Evolutionary conservation across 2,329 filamentous ascomycete genomes (phyloP).

Genomic region (Alternaria longipes): DNA sequence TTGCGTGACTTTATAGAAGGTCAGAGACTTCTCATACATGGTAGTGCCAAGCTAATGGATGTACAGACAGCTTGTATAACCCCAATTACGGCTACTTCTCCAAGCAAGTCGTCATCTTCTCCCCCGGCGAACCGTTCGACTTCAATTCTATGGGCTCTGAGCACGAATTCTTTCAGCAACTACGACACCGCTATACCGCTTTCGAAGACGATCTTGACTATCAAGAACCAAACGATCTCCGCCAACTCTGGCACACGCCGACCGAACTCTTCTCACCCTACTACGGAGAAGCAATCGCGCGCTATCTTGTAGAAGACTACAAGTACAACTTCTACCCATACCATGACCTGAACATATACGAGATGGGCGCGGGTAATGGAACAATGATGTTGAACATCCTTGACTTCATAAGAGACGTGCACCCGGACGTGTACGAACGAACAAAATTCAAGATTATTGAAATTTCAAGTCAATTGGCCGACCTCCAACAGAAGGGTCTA

Average conservation of each 20-base stretch:
- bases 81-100: conserved; percentile 95
- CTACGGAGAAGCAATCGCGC: conserved; percentile 96
- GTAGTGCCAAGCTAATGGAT: background rate
- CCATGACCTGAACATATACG: conserved; percentile 96
- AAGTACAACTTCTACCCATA: conserved; percentile 93
- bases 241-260: conserved; percentile 97
- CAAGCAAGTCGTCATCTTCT: conserved; percentile 96
- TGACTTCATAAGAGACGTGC: conserved; percentile 89
- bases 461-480: conserved; percentile 84
- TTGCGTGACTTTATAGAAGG: conserved; percentile 97
- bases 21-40: conserved; percentile 46
- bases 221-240: conserved; percentile 73
- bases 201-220: conserved; percentile 91
- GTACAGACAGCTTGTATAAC: conserved; percentile 84
- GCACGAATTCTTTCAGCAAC: conserved; percentile 78
- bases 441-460: conserved; percentile 97
- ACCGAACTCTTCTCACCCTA: conserved; percentile 96
- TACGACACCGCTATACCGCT: conserved; percentile 82
- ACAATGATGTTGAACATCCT: conserved; percentile 98
- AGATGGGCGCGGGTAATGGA: conserved; percentile 97
- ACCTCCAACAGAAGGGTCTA: conserved; percentile 77
- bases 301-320: conserved; percentile 95
- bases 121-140: conserved; percentile 87
- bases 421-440: conserved; percentile 91
- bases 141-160: conserved; percentile 85